Base-by-base conservation (phyloP, 306 rosid genomes). In the Vachellia collinsii region DNA sequence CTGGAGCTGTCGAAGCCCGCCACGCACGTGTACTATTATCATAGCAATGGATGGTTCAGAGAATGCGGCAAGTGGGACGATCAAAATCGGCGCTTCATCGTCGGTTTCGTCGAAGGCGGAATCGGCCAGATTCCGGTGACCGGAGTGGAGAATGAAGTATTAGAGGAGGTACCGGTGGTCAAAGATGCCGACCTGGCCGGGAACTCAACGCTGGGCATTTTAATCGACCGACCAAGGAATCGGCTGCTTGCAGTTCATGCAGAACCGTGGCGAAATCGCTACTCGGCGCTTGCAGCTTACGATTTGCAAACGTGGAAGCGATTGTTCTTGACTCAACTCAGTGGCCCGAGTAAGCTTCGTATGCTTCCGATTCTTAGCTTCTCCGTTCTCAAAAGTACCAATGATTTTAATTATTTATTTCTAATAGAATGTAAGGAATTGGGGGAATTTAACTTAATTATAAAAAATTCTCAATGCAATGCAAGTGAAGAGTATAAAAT, bases 21-120 rank as follows among this genome's bases (percentile, higher is more conserved):
- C 5, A 85, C 90, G 59, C 95, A 91, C 70, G 92, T 91, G n/a
- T 94, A 87, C 69, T 80, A 82, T 86, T 94, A 94, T 77, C 92
- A 87, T 85, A 81, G 94, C 85, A 1, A 77, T 62, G 89, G 95
- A 37, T 91, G 87, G 91, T 75, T 94, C 73, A 83, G 91, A 66
- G 99, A 94, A 83, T 88, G 92, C 75, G 83, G 87, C 72, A 95
- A 90, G 77, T 95, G 97, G 97, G 99, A 93, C 83, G 80, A 88
- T 34, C 87, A 42, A 74, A 8, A 86, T 83, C 71, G 75, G 65
- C 97, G 98, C 36, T 95, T 95, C 86, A 78, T 93, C 38, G 76
- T 86, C 53, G 87, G 93, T 9, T 83, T 84, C 51, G 13, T 91
- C 3, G 88, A 84, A 59, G 97, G 99, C 8, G 97, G 97, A 34